Evolutionary conservation across 1,284 basidiomycete species (phyloP), one percentile per base, ranked within the genome.

Genomic region (Puccinia brachypodii): DNA sequence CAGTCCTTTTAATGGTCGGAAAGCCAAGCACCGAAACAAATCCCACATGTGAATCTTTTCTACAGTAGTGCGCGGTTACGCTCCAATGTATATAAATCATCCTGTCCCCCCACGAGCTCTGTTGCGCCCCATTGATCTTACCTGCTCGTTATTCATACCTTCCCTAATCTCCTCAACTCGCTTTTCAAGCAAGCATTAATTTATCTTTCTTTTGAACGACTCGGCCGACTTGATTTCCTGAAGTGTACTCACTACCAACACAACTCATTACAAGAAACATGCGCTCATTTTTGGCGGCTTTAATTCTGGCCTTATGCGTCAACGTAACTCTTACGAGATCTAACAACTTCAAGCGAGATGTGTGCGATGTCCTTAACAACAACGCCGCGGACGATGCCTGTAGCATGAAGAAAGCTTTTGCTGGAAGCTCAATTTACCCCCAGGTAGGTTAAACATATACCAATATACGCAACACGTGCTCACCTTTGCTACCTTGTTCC

Each of bases 381-480:
- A 50, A 79, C 42, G 53, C n/a, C 16, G 77, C 77, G 14, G 36
- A 40, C 33, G 66, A 79, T 33, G 77, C 77, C 14, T 79, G 77
- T 40, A 22, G 22, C 25, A 79, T 79, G 77, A 42, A 71, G 44
- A n/a, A 31, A 71, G 77, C 77, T 36, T 72, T 79, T 36, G 77
- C 14, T 2, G 77, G 77, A 13, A 72, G 68, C 38, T 69, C 66
- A 72, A 33, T 79, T 58, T 71, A 28, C 38, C 66, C 68, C 28
- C 47, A 72, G 68, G 68, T 79, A n/a, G 4, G 64, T 28, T 40
- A 68, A 25, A 68, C 66, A 42, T 9, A 3, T n/a, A 40, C n/a
- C 38, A 38, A 40, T 6, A 40, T 1, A 25, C 13, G 14, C 60
- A 76, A 64, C 19, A 66, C 7, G 22, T 42, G 40, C 74, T 62